Evolutionary conservation across 768 basidiomycete species (phyloP).

Genomic region (Coprinellus micaceus): DNA sequence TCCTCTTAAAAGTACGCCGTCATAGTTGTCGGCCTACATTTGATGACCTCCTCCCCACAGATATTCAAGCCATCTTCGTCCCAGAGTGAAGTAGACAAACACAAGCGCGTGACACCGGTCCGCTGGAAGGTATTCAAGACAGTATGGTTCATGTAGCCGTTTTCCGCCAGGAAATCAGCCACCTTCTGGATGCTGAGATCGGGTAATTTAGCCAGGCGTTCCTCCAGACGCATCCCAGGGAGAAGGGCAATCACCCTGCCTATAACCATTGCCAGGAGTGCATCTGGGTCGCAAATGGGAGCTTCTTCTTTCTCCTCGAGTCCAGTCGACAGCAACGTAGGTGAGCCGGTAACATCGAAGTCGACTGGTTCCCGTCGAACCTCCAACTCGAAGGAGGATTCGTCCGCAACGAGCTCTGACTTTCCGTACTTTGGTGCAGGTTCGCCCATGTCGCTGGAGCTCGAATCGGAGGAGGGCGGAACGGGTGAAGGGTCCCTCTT

Average conservation of each 20-base stretch:
- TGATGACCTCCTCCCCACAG: slow-evolving; percentile 37
- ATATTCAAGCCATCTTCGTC: slow-evolving; percentile 52
- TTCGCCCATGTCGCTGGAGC: slow-evolving; percentile 43
- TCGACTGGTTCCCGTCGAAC: slow-evolving; percentile 33
- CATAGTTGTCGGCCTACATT: slow-evolving; percentile 27
- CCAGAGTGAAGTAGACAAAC: slow-evolving; percentile 42
- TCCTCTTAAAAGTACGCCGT: slow-evolving; percentile 2
- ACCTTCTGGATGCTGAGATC: slow-evolving; percentile 35
- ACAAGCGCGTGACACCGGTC: slow-evolving; percentile 42
- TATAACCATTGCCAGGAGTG: slow-evolving; percentile 21
- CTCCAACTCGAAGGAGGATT: slow-evolving; percentile 44
- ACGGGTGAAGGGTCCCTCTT: slow-evolving; percentile 33
- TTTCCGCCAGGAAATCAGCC: slow-evolving; percentile 35
- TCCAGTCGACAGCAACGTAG: not conserved
- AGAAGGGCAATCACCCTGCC: slow-evolving; percentile 38
- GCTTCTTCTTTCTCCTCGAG: not conserved
- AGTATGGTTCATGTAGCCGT: slow-evolving; percentile 44
- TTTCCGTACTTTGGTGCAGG: slow-evolving; percentile 33
- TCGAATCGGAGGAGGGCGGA: slow-evolving; percentile 8
- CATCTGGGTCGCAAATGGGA: not conserved
- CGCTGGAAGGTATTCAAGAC: slow-evolving; percentile 43
- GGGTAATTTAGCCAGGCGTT: slow-evolving; percentile 31
- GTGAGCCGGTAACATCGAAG: slow-evolving; percentile 12
- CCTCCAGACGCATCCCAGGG: slow-evolving; percentile 47
- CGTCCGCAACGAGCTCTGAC: slow-evolving; percentile 40